phyloP scores from a whole-genome alignment of 805 yeast species.

The Saturnispora hagleri region DNA sequence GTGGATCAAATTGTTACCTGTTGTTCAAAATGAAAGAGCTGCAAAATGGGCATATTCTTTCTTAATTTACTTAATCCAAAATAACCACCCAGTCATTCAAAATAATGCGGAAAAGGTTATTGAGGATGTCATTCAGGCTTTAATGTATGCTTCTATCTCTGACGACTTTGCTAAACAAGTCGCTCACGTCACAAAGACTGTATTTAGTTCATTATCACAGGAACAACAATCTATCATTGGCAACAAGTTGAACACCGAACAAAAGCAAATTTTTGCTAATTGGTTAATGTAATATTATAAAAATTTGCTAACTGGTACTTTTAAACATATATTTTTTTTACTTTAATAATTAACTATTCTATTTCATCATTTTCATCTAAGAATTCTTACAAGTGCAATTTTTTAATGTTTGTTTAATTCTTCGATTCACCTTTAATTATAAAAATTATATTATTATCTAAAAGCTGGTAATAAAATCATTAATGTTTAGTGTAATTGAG shows the following conservation, averaged over 20 bases:
- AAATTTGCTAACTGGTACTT: background rate
- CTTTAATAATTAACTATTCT: background rate
- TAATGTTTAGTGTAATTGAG: conserved; percentile 16
- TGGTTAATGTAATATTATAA: conserved; percentile 19
- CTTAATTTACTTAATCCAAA: conserved; percentile 60
- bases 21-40: conserved; percentile 76
- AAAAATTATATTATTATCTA: background rate
- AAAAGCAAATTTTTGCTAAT: conserved; percentile 41
- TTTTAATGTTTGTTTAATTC: background rate
- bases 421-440: background rate
- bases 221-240: conserved; percentile 57
- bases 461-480: conserved; percentile 5
- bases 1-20: conserved; percentile 81
- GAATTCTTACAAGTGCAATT: background rate
- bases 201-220: conserved; percentile 59
- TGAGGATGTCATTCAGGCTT: conserved; percentile 64
- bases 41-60: conserved; percentile 79
- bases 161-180: conserved; percentile 53
- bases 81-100: conserved; percentile 48
- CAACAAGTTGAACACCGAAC: conserved; percentile 52
- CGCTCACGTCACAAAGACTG: conserved; percentile 51
- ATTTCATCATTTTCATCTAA: background rate
- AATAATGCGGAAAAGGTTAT: conserved; percentile 51
- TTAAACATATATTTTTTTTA: background rate
- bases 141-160: conserved; percentile 63